These are phyloP conservation scores for Solanum appendiculatum DNA, from an alignment of 257 asterid genomes.

Conservation along the genomic window DNA sequence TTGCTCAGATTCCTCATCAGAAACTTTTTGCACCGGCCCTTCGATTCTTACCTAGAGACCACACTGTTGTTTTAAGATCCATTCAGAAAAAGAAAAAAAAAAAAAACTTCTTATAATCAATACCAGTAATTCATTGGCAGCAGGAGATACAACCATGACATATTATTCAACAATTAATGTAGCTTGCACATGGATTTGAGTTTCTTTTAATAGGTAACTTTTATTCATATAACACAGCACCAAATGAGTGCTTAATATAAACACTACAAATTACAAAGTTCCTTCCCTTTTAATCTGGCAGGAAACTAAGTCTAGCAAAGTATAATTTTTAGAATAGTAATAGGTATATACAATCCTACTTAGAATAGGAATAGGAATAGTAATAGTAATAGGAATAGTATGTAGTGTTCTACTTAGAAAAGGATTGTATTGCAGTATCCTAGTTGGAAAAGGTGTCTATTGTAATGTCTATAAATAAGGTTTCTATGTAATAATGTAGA, in stretches of 20 bases:
- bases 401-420: no score
- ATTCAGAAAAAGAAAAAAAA: not conserved
- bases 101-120: not conserved
- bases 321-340: no score
- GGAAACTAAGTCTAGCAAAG: not conserved
- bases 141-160: not conserved
- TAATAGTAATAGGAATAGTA: no score
- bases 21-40: conserved; percentile 40
- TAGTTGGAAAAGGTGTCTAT: no score
- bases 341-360: no score
- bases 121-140: not conserved
- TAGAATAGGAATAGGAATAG: no score
- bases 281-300: not conserved
- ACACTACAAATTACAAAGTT: not conserved
- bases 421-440: no score
- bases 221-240: not conserved
- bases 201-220: not conserved
- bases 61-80: not conserved
- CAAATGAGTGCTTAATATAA: not conserved
- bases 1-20: conserved; percentile 38
- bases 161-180: not conserved
- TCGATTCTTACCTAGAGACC: conserved; percentile 38
- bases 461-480: no score
- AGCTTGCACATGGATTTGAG: not conserved
- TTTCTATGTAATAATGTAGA: no score